phyloP scores from a whole-genome alignment of 1,284 basidiomycete genomes.

The Irpex sp. region DNA sequence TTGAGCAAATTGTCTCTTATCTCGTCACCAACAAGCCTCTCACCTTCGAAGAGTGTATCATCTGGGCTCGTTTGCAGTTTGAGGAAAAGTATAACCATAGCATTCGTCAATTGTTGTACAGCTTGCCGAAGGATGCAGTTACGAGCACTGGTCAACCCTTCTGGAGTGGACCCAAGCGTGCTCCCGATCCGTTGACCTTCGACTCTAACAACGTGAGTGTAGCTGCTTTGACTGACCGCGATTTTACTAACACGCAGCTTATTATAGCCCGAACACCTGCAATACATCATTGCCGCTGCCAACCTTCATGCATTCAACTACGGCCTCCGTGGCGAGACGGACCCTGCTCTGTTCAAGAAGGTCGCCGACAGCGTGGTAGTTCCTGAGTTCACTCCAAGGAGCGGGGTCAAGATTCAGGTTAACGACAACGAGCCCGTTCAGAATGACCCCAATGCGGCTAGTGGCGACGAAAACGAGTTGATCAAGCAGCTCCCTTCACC shows the following conservation, averaged over 20 bases:
- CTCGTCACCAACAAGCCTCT: slow-evolving; percentile 91
- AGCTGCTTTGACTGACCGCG: neutral
- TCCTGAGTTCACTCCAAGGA: slow-evolving; percentile 81
- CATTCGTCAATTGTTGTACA: slow-evolving; percentile 91
- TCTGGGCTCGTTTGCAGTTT: slow-evolving; percentile 95
- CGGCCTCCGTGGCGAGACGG: slow-evolving; percentile 87
- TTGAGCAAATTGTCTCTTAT: slow-evolving; percentile 87
- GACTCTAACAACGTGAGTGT: slow-evolving; percentile 76
- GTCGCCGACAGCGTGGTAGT: slow-evolving; percentile 82
- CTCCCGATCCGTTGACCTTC: slow-evolving; percentile 90
- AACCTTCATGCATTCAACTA: slow-evolving; percentile 99
- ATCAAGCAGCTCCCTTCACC: slow-evolving; percentile 76
- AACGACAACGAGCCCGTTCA: slow-evolving; percentile 56
- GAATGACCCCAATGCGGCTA: slow-evolving; percentile 65
- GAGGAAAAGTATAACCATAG: slow-evolving; percentile 94
- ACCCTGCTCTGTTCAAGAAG: slow-evolving; percentile 78
- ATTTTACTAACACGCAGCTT: slow-evolving; percentile 3
- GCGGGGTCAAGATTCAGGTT: slow-evolving; percentile 92
- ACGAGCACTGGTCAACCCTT: slow-evolving; percentile 92
- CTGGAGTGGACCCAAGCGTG: slow-evolving; percentile 97
- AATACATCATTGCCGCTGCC: slow-evolving; percentile 89
- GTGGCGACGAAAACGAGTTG: slow-evolving; percentile 48
- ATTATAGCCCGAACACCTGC: slow-evolving; percentile 74
- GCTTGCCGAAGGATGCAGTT: slow-evolving; percentile 88
- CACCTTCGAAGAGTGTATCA: slow-evolving; percentile 95